Evolutionary conservation across 2,329 filamentous ascomycete species (phyloP), one percentile per base, ranked within the genome.

Genomic region (Rhytidhysteron rufulum): DNA sequence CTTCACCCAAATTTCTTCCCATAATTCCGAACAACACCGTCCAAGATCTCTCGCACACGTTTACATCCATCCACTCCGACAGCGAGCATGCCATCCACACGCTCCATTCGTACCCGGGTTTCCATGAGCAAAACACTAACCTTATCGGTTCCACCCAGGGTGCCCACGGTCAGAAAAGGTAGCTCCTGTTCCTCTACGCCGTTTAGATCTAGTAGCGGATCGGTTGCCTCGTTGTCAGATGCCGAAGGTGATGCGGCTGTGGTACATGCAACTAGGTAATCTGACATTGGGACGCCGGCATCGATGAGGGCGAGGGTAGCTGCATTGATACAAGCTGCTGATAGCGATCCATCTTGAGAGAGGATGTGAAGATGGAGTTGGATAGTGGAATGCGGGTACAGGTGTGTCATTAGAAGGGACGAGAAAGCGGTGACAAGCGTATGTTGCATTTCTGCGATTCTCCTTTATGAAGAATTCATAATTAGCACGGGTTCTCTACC

Each of bases 241-340:
- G 48, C 49, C 0, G 80, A 78, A 0, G 82, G 82, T 0, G 85
- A 88, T 11, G 84, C 86, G 4, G 90, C 93, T 0, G 88, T 86
- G 1, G 90, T 95, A 67, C 88, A 94, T 5, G 90, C 88, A 17
- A 83, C 82, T 3, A 97, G 79, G 61, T 96, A 94, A 60, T 95
- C 88, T 3, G 83, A 82, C 90, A 97, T 96, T 18, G 93, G 93
- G 16, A 98, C 85, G 38, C 93, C 93, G 1, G 93, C 93, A 62
- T 98, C 93, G 47, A 97, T 84, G 17, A 97, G 80, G 0, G 93
- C 93, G 10, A 98, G 79, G 0, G 91, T 95, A 0, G 86, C 80
- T 4, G 93, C 93, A 58, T 98, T 98, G 53, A 97, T 74, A 33
- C 91, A 88, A 0, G 89, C 86, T 0, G 91, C 89, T 16, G 98